Evolutionary conservation across 805 yeast genomes (phyloP).

Genomic region (Hanseniaspora clermontiae): DNA sequence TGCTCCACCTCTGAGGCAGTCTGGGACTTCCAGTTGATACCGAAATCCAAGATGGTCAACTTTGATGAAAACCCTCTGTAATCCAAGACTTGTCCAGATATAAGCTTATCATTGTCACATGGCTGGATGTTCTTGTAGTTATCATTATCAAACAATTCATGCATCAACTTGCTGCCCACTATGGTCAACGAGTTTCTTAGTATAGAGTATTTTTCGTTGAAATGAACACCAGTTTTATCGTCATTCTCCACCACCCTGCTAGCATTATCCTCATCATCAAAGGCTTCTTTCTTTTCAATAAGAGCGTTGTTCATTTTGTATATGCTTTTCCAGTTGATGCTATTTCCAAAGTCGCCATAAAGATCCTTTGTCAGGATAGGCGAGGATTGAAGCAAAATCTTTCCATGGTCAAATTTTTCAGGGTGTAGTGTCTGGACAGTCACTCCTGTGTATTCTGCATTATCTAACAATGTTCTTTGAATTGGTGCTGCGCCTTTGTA

Average conservation of each 20-base stretch:
- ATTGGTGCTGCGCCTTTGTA: slow-evolving; percentile 85
- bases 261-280: neutral
- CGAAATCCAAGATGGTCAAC: neutral
- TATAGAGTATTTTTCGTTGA: neutral
- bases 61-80: neutral
- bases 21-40: neutral
- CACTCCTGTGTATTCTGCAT: slow-evolving; percentile 60
- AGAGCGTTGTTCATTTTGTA: neutral
- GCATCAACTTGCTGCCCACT: neutral
- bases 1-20: neutral
- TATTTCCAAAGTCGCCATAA: neutral
- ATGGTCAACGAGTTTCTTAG: neutral
- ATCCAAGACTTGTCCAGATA: neutral
- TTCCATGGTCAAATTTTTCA: slow-evolving; percentile 68
- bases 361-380: slow-evolving; percentile 15
- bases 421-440: slow-evolving; percentile 87
- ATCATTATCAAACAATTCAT: neutral
- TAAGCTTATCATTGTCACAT: neutral
- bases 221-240: neutral
- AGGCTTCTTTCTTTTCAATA: neutral
- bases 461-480: slow-evolving; percentile 60
- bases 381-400: slow-evolving; percentile 46
- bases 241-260: neutral
- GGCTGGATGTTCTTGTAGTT: neutral
- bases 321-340: neutral